Percentiles rank a stretch among this genome's conserved stretches.
These are phyloP conservation scores for Metschnikowia bowlesiae DNA, from an alignment of 805 yeast species.

Conservation along the genomic window DNA sequence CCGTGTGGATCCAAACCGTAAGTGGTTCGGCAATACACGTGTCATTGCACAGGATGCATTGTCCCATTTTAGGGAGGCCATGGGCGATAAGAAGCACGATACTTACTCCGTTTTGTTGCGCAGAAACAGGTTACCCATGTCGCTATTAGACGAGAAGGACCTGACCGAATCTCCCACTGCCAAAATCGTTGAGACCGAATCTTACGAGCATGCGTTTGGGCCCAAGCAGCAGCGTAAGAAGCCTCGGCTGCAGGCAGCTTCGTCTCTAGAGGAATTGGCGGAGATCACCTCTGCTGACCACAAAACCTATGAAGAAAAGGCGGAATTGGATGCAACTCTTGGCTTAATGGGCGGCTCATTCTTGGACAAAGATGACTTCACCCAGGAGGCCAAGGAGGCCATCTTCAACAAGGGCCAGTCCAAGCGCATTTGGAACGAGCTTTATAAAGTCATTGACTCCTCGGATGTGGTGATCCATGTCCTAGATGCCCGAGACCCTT, in stretches of 20 bases:
- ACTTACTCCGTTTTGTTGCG: slow-evolving; percentile 79
- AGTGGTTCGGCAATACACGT: slow-evolving; percentile 97
- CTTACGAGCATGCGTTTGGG: slow-evolving; percentile 78
- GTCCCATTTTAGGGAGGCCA: slow-evolving; percentile 88
- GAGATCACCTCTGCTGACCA: slow-evolving; percentile 52
- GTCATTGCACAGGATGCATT: slow-evolving; percentile 97
- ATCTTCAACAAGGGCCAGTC: slow-evolving; percentile 97
- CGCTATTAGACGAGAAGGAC: slow-evolving; percentile 83
- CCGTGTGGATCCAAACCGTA: slow-evolving; percentile 90
- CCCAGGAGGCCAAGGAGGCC: slow-evolving; percentile 90
- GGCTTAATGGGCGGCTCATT: slow-evolving; percentile 73
- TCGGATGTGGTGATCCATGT: slow-evolving; percentile 97
- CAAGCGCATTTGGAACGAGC: slow-evolving; percentile 97
- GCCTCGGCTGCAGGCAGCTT: slow-evolving; percentile 70
- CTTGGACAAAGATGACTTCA: slow-evolving; percentile 68
- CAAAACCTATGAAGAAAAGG: slow-evolving; percentile 64
- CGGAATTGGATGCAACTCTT: slow-evolving; percentile 66
- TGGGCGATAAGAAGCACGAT: slow-evolving; percentile 80
- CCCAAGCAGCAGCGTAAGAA: slow-evolving; percentile 93
- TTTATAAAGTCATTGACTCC: slow-evolving; percentile 94
- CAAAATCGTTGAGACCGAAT: slow-evolving; percentile 83
- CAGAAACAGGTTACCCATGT: slow-evolving; percentile 93
- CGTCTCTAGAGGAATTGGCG: slow-evolving; percentile 77
- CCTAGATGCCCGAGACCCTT: slow-evolving; percentile 94
- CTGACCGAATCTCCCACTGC: slow-evolving; percentile 71